Conservation (phyloP, 129 eudicot genomes). For the Artemisia tridentata region DNA sequence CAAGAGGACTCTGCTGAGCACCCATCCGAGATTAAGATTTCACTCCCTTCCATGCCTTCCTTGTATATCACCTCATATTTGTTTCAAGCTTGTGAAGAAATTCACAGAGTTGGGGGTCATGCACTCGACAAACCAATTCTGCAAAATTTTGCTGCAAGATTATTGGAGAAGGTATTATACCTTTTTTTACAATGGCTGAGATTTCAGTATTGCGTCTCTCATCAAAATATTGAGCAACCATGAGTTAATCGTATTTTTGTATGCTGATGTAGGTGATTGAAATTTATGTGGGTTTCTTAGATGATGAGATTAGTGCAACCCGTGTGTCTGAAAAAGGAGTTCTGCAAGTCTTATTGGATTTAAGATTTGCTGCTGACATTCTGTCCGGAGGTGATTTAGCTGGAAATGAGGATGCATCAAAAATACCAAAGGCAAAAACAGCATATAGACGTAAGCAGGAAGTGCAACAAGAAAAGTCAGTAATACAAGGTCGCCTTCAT, state of each 20-base stretch:
- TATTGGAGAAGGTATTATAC: conserved; percentile 64
- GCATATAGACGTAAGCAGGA: conserved; percentile 75
- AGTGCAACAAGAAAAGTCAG: conserved; percentile 48
- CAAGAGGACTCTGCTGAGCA: conserved; percentile 69
- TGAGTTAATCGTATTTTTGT: conserved; percentile 8
- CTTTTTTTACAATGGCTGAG: neutral
- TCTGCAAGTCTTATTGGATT: conserved; percentile 78
- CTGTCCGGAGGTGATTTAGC: conserved; percentile 68
- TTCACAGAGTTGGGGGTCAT: conserved; percentile 92
- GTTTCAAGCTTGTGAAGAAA: conserved; percentile 90
- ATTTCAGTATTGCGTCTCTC: neutral
- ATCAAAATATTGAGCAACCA: neutral
- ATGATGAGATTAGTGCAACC: conserved; percentile 40
- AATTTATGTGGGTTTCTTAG: conserved; percentile 59
- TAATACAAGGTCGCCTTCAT: conserved; percentile 50
- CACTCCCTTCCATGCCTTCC: conserved; percentile 93
- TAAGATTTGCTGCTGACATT: conserved; percentile 82
- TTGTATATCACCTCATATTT: conserved; percentile 68
- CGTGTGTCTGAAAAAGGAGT: conserved; percentile 85
- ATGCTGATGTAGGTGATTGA: conserved; percentile 59
- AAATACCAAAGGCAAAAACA: conserved; percentile 44
- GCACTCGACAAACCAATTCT: conserved; percentile 78
- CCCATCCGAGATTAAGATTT: conserved; percentile 81
- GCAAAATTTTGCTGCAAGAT: conserved; percentile 70
- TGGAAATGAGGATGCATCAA: conserved; percentile 42